Conservation (phyloP, 2,329 filamentous ascomycete species). For the Cladophialophora bantiana region DNA sequence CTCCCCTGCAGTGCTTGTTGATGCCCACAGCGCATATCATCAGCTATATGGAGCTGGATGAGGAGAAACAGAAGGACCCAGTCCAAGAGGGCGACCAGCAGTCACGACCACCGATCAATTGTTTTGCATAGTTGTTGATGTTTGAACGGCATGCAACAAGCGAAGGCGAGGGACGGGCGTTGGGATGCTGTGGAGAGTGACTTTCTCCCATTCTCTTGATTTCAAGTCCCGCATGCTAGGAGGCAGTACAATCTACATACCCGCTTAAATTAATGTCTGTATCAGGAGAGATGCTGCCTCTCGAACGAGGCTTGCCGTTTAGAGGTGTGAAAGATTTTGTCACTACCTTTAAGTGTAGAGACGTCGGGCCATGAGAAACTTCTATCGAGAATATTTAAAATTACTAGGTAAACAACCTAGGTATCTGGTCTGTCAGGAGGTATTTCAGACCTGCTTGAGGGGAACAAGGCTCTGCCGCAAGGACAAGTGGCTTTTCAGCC, state of each 20-base stretch:
- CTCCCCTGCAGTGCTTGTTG: conserved; percentile 48
- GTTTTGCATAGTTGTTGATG: conserved; percentile 24
- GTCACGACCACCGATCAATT: conserved; percentile 18
- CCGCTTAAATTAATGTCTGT: conserved; percentile 23
- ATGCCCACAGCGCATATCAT: conserved; percentile 49
- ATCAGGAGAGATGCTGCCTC: conserved; percentile 6
- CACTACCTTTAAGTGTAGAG: not conserved
- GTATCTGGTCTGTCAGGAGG: not conserved
- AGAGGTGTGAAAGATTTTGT: not conserved
- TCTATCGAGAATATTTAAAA: not conserved
- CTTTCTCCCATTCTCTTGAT: conserved; percentile 9
- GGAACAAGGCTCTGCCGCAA: not conserved
- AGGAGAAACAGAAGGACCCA: conserved; percentile 1
- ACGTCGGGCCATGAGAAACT: not conserved
- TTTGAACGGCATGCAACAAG: conserved; percentile 30
- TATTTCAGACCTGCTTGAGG: not conserved
- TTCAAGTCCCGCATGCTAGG: conserved; percentile 15
- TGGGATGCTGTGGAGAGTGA: conserved; percentile 21
- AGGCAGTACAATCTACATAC: conserved; percentile 19
- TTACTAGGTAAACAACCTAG: not conserved
- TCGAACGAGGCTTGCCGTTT: not conserved
- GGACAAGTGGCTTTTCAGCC: conserved; percentile 5
- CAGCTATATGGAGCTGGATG: conserved; percentile 37
- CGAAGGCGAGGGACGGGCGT: conserved; percentile 25
- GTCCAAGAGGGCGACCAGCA: conserved; percentile 18